Conservation (phyloP, 2,329 filamentous ascomycete species). For the Colletotrichum sp. region DNA sequence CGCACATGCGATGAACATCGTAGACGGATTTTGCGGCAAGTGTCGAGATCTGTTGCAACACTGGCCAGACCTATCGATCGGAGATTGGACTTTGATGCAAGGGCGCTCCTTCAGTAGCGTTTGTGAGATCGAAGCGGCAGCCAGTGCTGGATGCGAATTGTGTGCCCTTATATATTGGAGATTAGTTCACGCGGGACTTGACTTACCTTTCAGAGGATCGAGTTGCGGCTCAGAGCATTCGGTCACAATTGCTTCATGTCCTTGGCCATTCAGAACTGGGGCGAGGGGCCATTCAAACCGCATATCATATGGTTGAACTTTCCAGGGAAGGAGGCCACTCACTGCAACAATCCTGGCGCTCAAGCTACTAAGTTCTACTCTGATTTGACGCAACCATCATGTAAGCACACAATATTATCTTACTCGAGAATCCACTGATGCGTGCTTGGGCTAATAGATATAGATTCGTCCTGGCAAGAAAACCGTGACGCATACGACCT, state of each 20-base stretch:
- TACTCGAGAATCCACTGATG: too few species aligned
- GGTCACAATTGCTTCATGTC: not conserved
- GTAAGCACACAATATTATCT: too few species aligned
- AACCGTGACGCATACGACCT: not conserved
- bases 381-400: too few species aligned
- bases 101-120: not conserved
- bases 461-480: not conserved
- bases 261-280: not conserved
- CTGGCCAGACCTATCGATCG: not conserved
- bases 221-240: rapidly evolving
- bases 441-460: not conserved
- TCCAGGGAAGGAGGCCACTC: not conserved
- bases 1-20: rapidly evolving
- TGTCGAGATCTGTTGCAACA: not conserved
- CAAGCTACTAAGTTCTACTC: too few species aligned
- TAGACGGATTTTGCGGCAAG: not conserved
- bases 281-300: too few species aligned
- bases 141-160: not conserved
- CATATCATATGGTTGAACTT: not conserved
- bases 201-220: not conserved
- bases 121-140: not conserved
- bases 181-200: rapidly evolving
- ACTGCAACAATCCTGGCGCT: not conserved
- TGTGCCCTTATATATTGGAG: not conserved
- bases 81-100: not conserved